Conservation (phyloP, 2,329 filamentous ascomycete species). For the Pseudogymnoascus sp. region DNA sequence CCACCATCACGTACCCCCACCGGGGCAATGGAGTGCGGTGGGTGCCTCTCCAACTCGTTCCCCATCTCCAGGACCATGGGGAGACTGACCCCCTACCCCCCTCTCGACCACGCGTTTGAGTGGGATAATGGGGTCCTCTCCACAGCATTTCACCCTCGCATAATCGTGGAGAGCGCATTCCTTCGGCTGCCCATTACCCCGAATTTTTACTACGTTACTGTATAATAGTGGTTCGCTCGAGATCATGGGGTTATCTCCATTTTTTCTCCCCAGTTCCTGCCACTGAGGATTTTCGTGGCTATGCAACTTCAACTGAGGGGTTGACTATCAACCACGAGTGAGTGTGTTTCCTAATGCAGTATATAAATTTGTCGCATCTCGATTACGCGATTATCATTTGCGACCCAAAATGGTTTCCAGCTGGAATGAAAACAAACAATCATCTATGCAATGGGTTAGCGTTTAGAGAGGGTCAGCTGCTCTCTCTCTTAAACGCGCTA, state of each 20-base stretch:
- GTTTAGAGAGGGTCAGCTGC: not conserved
- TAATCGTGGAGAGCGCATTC: not conserved
- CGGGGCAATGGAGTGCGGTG: not conserved
- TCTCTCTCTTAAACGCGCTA: not conserved
- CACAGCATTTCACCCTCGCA: not conserved
- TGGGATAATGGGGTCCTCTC: slow-evolving; percentile 3
- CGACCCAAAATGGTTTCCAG: not conserved
- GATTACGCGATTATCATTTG: not conserved
- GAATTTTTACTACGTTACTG: not conserved
- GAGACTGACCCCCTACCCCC: not conserved
- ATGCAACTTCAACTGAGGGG: not conserved
- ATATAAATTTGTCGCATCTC: not conserved
- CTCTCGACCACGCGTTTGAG: not conserved
- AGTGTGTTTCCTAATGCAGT: not conserved
- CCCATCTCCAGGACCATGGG: not conserved
- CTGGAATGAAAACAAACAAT: not conserved
- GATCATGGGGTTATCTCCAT: not conserved
- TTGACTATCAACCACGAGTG: not conserved
- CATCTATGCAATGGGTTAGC: not conserved
- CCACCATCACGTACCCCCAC: not conserved
- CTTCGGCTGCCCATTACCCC: not conserved
- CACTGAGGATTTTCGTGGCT: not conserved
- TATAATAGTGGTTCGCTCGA: not conserved
- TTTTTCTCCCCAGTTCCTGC: not conserved
- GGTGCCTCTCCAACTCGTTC: not conserved